Conservation (phyloP, 805 yeast species). For the Candida chilensis region DNA sequence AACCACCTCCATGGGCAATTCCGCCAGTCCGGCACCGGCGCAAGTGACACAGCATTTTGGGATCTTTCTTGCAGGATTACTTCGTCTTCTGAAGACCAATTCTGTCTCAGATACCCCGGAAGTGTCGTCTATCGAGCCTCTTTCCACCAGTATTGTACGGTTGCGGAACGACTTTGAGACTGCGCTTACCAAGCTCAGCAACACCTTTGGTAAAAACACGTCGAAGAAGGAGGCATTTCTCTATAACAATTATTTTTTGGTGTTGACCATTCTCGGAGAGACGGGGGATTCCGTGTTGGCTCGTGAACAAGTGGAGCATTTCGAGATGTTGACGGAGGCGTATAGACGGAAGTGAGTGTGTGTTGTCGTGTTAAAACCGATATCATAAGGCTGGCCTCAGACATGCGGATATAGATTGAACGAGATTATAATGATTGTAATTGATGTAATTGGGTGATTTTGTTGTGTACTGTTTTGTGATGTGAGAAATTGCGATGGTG, state of each 20-base stretch:
- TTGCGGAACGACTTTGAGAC: conserved; percentile 76
- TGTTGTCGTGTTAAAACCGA: neutral
- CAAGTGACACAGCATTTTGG: conserved; percentile 76
- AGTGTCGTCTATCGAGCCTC: conserved; percentile 50
- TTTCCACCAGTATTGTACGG: conserved; percentile 58
- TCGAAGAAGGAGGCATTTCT: conserved; percentile 58
- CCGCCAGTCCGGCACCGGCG: conserved; percentile 28
- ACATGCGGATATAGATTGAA: too few species aligned
- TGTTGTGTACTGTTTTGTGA: too few species aligned
- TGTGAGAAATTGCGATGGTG: too few species aligned
- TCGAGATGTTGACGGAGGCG: conserved; percentile 33
- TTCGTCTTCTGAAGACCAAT: conserved; percentile 36
- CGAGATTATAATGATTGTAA: too few species aligned
- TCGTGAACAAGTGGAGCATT: conserved; percentile 30
- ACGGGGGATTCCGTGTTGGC: conserved; percentile 34
- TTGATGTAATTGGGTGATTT: too few species aligned
- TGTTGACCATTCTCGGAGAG: conserved; percentile 42
- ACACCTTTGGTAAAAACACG: conserved; percentile 20
- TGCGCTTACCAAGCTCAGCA: conserved; percentile 61
- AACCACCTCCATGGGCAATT: conserved; percentile 11
- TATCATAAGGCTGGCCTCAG: too few species aligned
- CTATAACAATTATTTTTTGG: conserved; percentile 60
- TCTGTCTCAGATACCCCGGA: conserved; percentile 19
- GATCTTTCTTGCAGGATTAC: conserved; percentile 57
- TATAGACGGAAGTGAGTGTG: conserved; percentile 23